Evolutionary conservation across 1,139 yeast genomes (phyloP).

Genomic region (Geotrichum aggregatum): DNA sequence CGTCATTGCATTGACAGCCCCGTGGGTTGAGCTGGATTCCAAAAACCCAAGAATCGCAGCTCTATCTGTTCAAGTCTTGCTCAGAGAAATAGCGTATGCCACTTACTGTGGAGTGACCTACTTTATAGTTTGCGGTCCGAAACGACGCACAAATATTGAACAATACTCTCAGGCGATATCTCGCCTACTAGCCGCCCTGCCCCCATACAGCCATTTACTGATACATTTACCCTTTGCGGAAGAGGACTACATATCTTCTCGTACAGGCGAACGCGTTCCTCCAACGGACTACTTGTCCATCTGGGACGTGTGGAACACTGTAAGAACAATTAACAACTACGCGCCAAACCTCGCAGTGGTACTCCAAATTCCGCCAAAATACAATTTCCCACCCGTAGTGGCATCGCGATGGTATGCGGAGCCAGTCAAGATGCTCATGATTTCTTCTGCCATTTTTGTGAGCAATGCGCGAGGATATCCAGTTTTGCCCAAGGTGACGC

Average conservation of each 20-base stretch:
- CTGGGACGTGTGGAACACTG: slow-evolving; percentile 69
- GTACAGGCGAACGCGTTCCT: slow-evolving; percentile 37
- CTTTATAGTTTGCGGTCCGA: slow-evolving; percentile 58
- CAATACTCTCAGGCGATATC: slow-evolving; percentile 47
- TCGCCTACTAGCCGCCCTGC: slow-evolving; percentile 30
- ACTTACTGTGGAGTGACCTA: slow-evolving; percentile 51
- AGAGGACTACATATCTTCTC: slow-evolving; percentile 38
- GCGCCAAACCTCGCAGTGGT: slow-evolving; percentile 52
- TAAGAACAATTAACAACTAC: slow-evolving; percentile 52
- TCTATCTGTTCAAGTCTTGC: slow-evolving; percentile 51
- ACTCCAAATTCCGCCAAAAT: slow-evolving; percentile 47
- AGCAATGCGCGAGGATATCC: slow-evolving; percentile 58
- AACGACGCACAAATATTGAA: slow-evolving; percentile 49
- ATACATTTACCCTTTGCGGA: slow-evolving; percentile 45
- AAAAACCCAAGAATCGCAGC: slow-evolving; percentile 47
- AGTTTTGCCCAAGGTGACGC: slow-evolving; percentile 55
- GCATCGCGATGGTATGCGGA: slow-evolving; percentile 62
- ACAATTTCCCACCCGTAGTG: slow-evolving; percentile 44
- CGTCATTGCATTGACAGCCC: slow-evolving; percentile 52
- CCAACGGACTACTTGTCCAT: slow-evolving; percentile 53
- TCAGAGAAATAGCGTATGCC: slow-evolving; percentile 57
- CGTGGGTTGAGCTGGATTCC: slow-evolving; percentile 63
- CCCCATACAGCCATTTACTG: slow-evolving; percentile 36
- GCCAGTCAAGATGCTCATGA: slow-evolving; percentile 53
- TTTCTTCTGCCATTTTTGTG: slow-evolving; percentile 53